phyloP scores from a whole-genome alignment of 495 filamentous ascomycete species.

The Aspergillus nidulans region DNA sequence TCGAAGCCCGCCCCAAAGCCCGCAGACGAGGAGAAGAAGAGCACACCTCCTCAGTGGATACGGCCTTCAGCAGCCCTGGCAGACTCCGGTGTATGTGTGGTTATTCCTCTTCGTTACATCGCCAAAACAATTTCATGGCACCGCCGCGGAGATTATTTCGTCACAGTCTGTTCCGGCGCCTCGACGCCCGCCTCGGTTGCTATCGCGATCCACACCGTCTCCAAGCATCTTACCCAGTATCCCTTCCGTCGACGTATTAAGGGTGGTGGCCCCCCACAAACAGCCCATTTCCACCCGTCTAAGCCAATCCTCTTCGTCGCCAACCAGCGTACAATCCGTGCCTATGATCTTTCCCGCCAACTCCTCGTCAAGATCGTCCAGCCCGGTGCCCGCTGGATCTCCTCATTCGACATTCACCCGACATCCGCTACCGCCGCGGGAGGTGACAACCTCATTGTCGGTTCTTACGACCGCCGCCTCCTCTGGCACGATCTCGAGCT shows the following conservation, averaged over 20 bases:
- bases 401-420: slow-evolving; percentile 86
- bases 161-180: slow-evolving; percentile 75
- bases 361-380: slow-evolving; percentile 86
- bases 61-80: slow-evolving; percentile 70
- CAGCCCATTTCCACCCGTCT: slow-evolving; percentile 88
- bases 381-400: slow-evolving; percentile 93
- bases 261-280: slow-evolving; percentile 77
- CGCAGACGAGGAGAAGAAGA: slow-evolving; percentile 63
- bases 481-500: slow-evolving; percentile 98
- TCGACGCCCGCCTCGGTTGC: slow-evolving; percentile 63
- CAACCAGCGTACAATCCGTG: slow-evolving; percentile 84
- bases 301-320: slow-evolving; percentile 93
- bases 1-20: slow-evolving; percentile 56
- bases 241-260: slow-evolving; percentile 78
- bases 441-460: slow-evolving; percentile 89
- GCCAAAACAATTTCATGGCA: slow-evolving; percentile 95
- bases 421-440: slow-evolving; percentile 48
- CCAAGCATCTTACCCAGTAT: slow-evolving; percentile 88
- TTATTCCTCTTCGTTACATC: slow-evolving; percentile 71
- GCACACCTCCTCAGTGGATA: slow-evolving; percentile 73
- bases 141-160: slow-evolving; percentile 88
- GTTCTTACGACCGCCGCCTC: slow-evolving; percentile 87
- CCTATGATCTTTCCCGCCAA: slow-evolving; percentile 86
- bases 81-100: slow-evolving; percentile 70
- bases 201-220: slow-evolving; percentile 93